A percentile compares a stretch with the other conserved stretches of the same genome.
phyloP scores from a whole-genome alignment of 345 rosid species.

The Salix koriyanagi region DNA sequence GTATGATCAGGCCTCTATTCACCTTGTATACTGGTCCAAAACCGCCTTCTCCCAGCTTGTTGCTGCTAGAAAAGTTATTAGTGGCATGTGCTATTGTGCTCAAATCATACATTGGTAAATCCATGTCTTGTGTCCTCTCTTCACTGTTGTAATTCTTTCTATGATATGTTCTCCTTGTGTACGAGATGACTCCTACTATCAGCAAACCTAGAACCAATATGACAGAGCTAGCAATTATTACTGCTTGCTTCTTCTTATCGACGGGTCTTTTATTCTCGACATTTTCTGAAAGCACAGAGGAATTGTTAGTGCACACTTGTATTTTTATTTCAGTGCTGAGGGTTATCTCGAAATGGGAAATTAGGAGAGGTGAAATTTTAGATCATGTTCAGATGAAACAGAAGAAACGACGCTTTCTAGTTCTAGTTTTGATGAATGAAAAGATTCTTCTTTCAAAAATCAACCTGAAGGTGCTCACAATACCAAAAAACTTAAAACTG shows the following conservation, averaged over 20 bases:
- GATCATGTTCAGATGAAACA: no score
- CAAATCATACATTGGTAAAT: not conserved
- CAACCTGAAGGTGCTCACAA: no score
- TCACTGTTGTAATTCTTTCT: not conserved
- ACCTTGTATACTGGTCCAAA: slow-evolving; percentile 25
- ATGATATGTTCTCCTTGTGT: not conserved
- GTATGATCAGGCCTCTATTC: not conserved
- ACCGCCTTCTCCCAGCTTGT: slow-evolving; percentile 28
- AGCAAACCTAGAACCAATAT: not conserved
- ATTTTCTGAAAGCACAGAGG: no score
- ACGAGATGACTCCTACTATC: not conserved
- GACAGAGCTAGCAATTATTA: not conserved
- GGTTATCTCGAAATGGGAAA: no score
- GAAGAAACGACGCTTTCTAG: no score
- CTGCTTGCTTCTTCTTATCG: not conserved
- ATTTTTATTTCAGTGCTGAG: no score
- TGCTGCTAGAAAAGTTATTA: slow-evolving; percentile 6
- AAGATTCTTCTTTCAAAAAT: no score
- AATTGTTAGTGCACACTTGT: no score
- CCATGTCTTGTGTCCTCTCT: not conserved
- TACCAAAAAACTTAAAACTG: no score
- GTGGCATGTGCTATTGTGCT: slow-evolving; percentile 2
- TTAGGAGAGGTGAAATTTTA: no score
- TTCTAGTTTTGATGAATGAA: no score
- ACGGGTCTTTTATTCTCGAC: no score